A percentile compares a stretch with the other conserved stretches of the same genome.
Conservation (phyloP, 2,329 filamentous ascomycete species). For the Pseudopithomyces maydicus region DNA sequence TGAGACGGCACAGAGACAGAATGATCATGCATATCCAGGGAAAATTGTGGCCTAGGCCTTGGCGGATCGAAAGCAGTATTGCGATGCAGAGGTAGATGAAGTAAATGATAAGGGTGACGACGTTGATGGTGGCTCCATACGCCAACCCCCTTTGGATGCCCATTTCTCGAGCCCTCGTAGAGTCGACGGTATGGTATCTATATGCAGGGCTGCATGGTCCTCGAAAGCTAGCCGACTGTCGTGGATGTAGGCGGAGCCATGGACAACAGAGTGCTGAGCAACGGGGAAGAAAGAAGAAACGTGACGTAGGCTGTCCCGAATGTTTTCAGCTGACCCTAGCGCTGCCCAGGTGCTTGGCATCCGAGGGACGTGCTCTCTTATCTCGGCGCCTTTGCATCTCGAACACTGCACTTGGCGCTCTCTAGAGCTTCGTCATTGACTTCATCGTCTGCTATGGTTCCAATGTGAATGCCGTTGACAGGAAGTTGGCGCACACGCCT, state of each 20-base stretch:
- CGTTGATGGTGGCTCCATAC: conserved; percentile 39
- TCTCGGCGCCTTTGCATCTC: neutral
- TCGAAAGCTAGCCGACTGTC: neutral
- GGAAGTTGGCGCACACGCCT: neutral
- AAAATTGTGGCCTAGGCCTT: conserved; percentile 39
- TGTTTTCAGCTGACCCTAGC: conserved; percentile 3
- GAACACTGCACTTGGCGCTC: neutral
- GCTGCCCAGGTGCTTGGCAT: conserved; percentile 5
- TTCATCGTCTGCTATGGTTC: neutral
- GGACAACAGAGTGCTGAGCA: neutral
- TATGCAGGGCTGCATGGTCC: neutral
- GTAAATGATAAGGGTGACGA: conserved; percentile 40
- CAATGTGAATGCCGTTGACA: neutral
- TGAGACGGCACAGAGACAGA: conserved; percentile 38
- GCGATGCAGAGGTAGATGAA: conserved; percentile 36
- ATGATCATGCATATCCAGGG: conserved; percentile 42
- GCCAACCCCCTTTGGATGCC: conserved; percentile 15
- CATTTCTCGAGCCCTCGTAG: conserved; percentile 22
- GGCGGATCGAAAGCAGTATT: conserved; percentile 33
- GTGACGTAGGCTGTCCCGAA: conserved; percentile 5
- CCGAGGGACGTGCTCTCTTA: neutral
- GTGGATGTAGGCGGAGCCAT: conserved; percentile 2
- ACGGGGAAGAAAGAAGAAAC: neutral
- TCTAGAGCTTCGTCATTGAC: neutral
- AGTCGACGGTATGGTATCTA: neutral